phyloP scores from a whole-genome alignment of 305 asterid genomes.

The Coffea humblotiana region DNA sequence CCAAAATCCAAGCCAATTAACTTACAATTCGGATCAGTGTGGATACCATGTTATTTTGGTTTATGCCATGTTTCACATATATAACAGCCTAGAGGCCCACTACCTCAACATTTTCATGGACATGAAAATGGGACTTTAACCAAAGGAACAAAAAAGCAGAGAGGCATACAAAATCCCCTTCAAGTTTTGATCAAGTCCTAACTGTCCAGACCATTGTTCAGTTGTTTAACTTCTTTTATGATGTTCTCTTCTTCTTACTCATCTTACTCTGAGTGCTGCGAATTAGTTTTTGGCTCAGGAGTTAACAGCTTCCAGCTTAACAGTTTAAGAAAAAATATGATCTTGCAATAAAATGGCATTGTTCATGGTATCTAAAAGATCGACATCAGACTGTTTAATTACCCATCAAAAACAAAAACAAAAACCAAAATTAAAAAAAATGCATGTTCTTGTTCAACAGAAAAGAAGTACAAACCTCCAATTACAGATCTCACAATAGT shows the following conservation, averaged over 20 bases:
- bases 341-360: neutral
- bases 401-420: neutral
- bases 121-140: neutral
- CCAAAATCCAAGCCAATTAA: neutral
- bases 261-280: neutral
- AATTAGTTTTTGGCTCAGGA: neutral
- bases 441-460: slow-evolving; percentile 1
- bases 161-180: neutral
- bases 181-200: neutral
- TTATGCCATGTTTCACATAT: neutral
- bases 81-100: neutral
- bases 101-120: neutral
- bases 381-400: neutral
- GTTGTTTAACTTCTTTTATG: neutral
- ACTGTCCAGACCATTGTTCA: neutral
- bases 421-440: neutral
- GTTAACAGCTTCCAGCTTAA: neutral
- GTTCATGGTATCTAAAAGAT: neutral
- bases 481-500: slow-evolving; percentile 64
- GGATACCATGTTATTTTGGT: neutral
- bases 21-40: neutral
- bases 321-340: neutral
- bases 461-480: slow-evolving; percentile 64
- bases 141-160: neutral
- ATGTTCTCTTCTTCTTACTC: neutral